phyloP scores from a whole-genome alignment of 805 yeast species.

The Suhomyces sp. region DNA sequence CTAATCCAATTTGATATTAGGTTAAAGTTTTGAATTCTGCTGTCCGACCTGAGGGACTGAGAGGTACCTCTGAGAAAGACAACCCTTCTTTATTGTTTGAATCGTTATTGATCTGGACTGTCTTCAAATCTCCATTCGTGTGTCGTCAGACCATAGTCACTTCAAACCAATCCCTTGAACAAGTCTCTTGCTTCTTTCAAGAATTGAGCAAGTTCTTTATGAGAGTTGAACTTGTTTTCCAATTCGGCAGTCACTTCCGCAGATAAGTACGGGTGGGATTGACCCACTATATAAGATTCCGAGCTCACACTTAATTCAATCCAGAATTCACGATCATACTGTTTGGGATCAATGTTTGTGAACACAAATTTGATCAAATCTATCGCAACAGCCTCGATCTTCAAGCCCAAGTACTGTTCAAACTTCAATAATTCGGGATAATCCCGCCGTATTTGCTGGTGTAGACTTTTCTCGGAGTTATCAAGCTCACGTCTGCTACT shows the following conservation, averaged over 20 bases:
- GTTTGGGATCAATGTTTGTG: constrained; percentile 44
- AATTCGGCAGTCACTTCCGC: constrained; percentile 14
- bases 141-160: no score
- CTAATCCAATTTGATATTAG: no score
- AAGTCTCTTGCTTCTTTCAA: constrained; percentile 11
- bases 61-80: no score
- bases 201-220: constrained; percentile 27
- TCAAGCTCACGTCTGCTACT: constrained; percentile 30
- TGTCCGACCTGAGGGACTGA: no score
- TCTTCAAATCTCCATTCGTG: no score
- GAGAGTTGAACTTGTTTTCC: constrained; percentile 24
- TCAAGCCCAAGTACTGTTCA: constrained; percentile 56
- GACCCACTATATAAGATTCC: constrained; percentile 19
- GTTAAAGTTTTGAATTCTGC: no score
- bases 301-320: constrained; percentile 46
- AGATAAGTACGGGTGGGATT: constrained; percentile 39
- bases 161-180: constrained; percentile 12
- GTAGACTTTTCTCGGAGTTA: constrained; percentile 33
- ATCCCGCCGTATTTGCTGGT: constrained; percentile 46
- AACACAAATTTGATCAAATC: constrained; percentile 51
- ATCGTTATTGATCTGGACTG: no score
- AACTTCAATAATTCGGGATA: constrained; percentile 51
- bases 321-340: constrained; percentile 41
- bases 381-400: constrained; percentile 49
- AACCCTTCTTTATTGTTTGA: no score